phyloP scores from a whole-genome alignment of 306 rosid genomes.

The Vigna angularis region DNA sequence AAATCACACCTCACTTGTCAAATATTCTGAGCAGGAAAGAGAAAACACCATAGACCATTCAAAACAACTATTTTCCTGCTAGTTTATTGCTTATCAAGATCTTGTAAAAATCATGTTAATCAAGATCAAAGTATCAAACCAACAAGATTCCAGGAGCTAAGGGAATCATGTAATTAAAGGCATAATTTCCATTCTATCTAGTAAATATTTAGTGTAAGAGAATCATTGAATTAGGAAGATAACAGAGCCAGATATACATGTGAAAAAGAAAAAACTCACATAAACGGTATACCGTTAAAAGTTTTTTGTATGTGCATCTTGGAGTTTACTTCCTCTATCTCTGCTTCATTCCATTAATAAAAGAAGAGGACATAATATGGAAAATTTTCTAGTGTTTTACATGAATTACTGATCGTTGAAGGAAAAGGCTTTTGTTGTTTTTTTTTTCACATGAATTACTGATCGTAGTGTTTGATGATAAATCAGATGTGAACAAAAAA shows the following conservation, averaged over 20 bases:
- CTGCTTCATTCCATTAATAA: slow-evolving; percentile 16
- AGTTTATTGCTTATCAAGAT: not conserved
- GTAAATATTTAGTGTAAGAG: slow-evolving; percentile 2
- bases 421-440: slow-evolving; percentile 4
- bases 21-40: slow-evolving; percentile 9
- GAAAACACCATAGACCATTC: too few species aligned
- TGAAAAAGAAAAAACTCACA: slow-evolving; percentile 24
- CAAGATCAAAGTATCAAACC: slow-evolving; percentile 22
- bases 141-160: slow-evolving; percentile 5
- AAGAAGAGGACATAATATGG: not conserved
- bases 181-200: not conserved
- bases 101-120: slow-evolving; percentile 7
- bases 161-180: slow-evolving; percentile 3
- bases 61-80: too few species aligned
- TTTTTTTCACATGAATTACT: slow-evolving; percentile 1
- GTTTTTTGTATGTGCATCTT: slow-evolving; percentile 1
- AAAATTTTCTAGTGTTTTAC: slow-evolving; percentile 6
- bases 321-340: not conserved
- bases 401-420: slow-evolving; percentile 3
- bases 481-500: slow-evolving; percentile 19
- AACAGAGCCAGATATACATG: slow-evolving; percentile 2
- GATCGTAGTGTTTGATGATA: slow-evolving; percentile 18
- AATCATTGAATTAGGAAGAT: slow-evolving; percentile 17
- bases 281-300: not conserved
- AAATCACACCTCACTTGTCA: slow-evolving; percentile 26